These are phyloP conservation scores for Escallonia herrerae DNA, from an alignment of 129 eudicot genomes.

Conservation along the genomic window DNA sequence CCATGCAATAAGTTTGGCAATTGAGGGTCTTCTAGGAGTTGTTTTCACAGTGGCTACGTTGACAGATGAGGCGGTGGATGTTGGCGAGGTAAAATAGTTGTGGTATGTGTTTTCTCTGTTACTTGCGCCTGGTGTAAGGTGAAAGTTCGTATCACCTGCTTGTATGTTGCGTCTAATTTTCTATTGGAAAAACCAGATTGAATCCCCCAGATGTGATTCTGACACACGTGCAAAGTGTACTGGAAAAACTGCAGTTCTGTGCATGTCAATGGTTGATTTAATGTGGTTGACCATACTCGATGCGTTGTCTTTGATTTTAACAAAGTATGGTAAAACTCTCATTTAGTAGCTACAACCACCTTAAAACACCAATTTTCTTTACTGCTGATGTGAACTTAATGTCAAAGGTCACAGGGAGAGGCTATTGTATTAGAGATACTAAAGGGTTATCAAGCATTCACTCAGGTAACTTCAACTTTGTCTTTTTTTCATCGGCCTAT, in stretches of 20 bases:
- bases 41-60: constrained; percentile 94
- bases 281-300: constrained; percentile 93
- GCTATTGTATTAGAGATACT: constrained; percentile 93
- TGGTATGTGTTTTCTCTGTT: constrained; percentile 8
- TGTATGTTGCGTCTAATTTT: constrained; percentile 11
- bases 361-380: not conserved
- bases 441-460: constrained; percentile 97
- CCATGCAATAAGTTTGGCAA: constrained; percentile 96
- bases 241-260: constrained; percentile 69
- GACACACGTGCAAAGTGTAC: constrained; percentile 50
- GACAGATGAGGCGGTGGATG: constrained; percentile 98
- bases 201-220: constrained; percentile 81
- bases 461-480: constrained; percentile 52
- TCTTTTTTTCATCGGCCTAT: not conserved
- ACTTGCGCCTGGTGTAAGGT: constrained; percentile 4
- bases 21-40: constrained; percentile 95
- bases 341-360: constrained; percentile 9
- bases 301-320: constrained; percentile 82
- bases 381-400: constrained; percentile 20
- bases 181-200: constrained; percentile 54
- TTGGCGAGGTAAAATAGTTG: constrained; percentile 67
- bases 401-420: constrained; percentile 89
- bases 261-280: constrained; percentile 88
- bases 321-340: constrained; percentile 46
- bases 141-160: constrained; percentile 9